Percentiles rank a stretch among this genome's conserved stretches.
Evolutionary conservation across 2,329 filamentous ascomycete genomes (phyloP).

Genomic region (Fusarium sp.): DNA sequence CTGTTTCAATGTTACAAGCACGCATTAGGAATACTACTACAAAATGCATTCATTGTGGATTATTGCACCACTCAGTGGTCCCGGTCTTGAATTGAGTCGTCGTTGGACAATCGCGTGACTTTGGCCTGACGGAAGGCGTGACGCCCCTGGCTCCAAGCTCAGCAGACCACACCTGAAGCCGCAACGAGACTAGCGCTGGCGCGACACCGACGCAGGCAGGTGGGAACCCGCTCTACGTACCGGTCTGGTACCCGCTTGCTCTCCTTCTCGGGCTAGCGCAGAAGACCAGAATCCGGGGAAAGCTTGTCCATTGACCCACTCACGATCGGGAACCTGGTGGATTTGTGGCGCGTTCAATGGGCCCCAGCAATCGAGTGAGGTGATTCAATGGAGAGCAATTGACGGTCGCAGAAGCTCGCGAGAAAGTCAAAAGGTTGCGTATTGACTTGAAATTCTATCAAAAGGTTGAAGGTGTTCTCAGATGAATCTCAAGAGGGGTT

Average conservation of each 20-base stretch:
- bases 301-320: constrained; percentile 50
- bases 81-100: background rate
- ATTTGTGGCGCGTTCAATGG: constrained; percentile 37
- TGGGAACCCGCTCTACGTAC: constrained; percentile 34
- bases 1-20: constrained; percentile 20
- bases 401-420: constrained; percentile 32
- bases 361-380: constrained; percentile 39
- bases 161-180: constrained; percentile 44
- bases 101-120: constrained; percentile 49
- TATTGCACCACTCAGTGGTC: background rate
- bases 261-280: constrained; percentile 32
- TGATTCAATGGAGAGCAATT: constrained; percentile 20
- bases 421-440: constrained; percentile 4
- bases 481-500: constrained; percentile 15
- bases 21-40: constrained; percentile 7
- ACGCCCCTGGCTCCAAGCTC: constrained; percentile 47
- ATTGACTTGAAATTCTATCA: background rate
- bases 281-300: constrained; percentile 52
- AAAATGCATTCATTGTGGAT: background rate
- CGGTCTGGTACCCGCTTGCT: constrained; percentile 45
- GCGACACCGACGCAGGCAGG: constrained; percentile 8
- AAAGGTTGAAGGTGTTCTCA: background rate
- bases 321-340: constrained; percentile 41
- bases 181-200: constrained; percentile 44
- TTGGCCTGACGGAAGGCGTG: constrained; percentile 50